A percentile compares a stretch with the other conserved stretches of the same genome.
Evolutionary conservation across 805 yeast species (phyloP).

Genomic region (Wickerhamomyces rabaulensis): DNA sequence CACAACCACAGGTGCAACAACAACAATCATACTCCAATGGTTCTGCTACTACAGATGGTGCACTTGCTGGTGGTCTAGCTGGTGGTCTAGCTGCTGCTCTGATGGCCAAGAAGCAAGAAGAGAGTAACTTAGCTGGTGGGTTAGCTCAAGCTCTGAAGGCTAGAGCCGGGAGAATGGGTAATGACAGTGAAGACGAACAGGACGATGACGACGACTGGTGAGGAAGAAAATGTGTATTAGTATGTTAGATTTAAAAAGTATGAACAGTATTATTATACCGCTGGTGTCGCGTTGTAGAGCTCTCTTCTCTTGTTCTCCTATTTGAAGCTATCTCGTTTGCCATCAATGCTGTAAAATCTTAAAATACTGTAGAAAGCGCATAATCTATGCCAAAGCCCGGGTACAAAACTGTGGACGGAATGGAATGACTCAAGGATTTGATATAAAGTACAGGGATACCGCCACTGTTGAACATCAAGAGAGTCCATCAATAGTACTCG

Average conservation of each 20-base stretch:
- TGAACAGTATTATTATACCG: not conserved
- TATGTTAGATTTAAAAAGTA: not conserved
- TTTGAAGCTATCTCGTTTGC: too few species aligned
- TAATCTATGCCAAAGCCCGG: too few species aligned
- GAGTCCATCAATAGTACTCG: too few species aligned
- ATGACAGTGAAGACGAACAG: constrained; percentile 63
- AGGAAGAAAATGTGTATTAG: constrained; percentile 27
- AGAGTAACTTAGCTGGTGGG: constrained; percentile 68
- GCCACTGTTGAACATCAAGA: too few species aligned
- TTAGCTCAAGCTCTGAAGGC: constrained; percentile 83
- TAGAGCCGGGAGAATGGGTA: constrained; percentile 59
- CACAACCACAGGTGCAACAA: constrained; percentile 22
- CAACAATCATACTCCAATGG: constrained; percentile 7
- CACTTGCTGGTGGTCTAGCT: constrained; percentile 54
- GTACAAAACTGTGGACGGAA: too few species aligned
- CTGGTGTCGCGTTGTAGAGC: too few species aligned
- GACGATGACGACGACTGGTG: constrained; percentile 81
- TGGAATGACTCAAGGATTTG: too few species aligned
- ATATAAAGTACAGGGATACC: too few species aligned
- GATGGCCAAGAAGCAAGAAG: constrained; percentile 57
- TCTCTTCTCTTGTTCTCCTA: too few species aligned
- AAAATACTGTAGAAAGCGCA: too few species aligned
- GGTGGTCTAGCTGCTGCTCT: constrained; percentile 68
- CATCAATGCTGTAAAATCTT: too few species aligned
- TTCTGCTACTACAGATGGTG: constrained; percentile 16